Evolutionary conservation across 2,329 filamentous ascomycete species (phyloP).

Genomic region (Fonsecaea pugnacius): DNA sequence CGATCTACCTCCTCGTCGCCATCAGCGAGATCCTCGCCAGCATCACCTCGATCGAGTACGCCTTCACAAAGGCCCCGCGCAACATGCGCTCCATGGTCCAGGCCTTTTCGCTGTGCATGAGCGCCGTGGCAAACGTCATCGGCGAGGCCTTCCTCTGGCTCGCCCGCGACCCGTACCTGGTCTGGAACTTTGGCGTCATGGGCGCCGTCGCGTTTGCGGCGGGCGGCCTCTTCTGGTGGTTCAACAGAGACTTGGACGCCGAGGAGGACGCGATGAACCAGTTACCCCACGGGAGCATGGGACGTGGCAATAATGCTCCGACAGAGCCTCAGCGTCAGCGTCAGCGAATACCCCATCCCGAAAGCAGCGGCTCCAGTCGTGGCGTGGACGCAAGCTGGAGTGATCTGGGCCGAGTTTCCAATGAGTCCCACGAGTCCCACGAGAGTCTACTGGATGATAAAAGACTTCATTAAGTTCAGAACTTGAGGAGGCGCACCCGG

Average conservation of each 20-base stretch:
- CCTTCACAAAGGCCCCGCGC: conserved; percentile 72
- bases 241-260: conserved; percentile 65
- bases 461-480: neutral
- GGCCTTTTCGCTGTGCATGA: conserved; percentile 73
- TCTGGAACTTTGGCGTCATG: conserved; percentile 72
- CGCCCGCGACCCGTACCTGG: conserved; percentile 65
- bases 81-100: conserved; percentile 80
- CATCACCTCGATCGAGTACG: conserved; percentile 72
- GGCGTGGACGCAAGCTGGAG: conserved; percentile 9
- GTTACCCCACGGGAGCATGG: conserved; percentile 21
- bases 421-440: neutral
- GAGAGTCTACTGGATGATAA: conserved; percentile 5
- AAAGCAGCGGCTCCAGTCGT: neutral
- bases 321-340: neutral
- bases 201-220: conserved; percentile 67
- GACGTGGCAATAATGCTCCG: neutral
- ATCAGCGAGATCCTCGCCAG: conserved; percentile 65
- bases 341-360: neutral
- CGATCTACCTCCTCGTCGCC: conserved; percentile 59
- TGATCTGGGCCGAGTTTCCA: neutral
- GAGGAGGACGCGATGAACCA: conserved; percentile 70
- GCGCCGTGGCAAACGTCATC: conserved; percentile 69
- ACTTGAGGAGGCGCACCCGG: too few species aligned
- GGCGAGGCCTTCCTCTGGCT: conserved; percentile 69
- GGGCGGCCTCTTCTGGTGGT: conserved; percentile 69